A percentile compares a stretch with the other conserved stretches of the same genome.
These are phyloP conservation scores for Rhodamnia rubescens DNA, from an alignment of 345 rosid genomes.

Conservation along the genomic window DNA sequence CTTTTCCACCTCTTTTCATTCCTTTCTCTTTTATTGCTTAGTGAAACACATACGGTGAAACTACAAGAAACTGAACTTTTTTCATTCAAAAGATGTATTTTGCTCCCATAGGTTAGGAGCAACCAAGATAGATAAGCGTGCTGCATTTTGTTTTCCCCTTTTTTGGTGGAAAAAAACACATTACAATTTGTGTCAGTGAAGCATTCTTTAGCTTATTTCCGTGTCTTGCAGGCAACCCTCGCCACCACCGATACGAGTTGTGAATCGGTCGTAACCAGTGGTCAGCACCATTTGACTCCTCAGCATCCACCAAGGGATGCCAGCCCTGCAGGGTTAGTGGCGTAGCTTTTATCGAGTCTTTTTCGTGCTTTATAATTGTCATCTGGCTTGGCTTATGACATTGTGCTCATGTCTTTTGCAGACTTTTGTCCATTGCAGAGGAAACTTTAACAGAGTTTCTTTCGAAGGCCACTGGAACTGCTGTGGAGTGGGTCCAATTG, in stretches of 20 bases:
- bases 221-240: conserved; percentile 29
- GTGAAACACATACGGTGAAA: not conserved
- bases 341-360: not conserved
- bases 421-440: conserved; percentile 98
- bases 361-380: not conserved
- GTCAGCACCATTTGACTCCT: conserved; percentile 70
- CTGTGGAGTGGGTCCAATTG: conserved; percentile 99
- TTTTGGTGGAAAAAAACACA: not conserved
- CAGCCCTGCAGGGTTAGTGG: conserved; percentile 78
- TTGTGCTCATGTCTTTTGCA: conserved; percentile 15
- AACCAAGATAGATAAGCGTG: not conserved
- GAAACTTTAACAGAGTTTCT: conserved; percentile 99
- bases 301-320: conserved; percentile 80
- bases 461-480: conserved; percentile 99
- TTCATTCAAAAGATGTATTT: not conserved
- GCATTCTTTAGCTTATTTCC: not conserved
- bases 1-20: not conserved
- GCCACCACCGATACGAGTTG: conserved; percentile 65
- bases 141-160: not conserved
- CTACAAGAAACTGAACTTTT: not conserved
- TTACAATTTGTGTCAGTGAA: not conserved
- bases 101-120: not conserved
- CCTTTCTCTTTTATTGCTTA: not conserved
- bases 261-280: conserved; percentile 71
- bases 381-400: not conserved